These are phyloP conservation scores for Posidonia oceanica DNA, from an alignment of 116 monocot species.

Conservation along the genomic window DNA sequence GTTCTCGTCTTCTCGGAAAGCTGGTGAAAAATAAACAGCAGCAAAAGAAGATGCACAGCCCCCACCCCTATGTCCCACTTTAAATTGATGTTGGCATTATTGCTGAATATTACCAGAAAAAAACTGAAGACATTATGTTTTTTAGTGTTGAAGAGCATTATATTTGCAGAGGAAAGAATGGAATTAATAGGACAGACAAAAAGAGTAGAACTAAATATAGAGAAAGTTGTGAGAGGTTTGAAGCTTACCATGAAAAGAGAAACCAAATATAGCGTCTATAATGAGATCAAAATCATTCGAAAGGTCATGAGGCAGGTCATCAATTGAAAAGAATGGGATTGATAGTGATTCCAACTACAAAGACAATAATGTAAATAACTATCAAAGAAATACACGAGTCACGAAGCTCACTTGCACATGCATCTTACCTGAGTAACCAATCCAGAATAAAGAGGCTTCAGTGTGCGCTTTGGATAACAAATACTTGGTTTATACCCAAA, in stretches of 20 bases:
- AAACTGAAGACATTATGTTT: no score
- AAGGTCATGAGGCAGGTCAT: conserved; percentile 64
- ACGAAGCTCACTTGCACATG: background rate
- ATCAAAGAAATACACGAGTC: background rate
- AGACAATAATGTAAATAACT: conserved; percentile 1
- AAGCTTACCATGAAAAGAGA: conserved; percentile 84
- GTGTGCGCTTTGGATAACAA: conserved; percentile 87
- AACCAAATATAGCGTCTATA: conserved; percentile 93
- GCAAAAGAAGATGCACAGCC: no score
- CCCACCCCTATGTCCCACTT: no score
- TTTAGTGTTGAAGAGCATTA: no score
- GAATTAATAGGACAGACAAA: no score
- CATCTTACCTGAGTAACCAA: conserved; percentile 68
- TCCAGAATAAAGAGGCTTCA: conserved; percentile 63
- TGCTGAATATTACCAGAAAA: no score
- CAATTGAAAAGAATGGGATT: conserved; percentile 62
- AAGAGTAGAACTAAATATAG: no score
- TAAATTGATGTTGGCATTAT: no score
- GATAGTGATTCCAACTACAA: conserved; percentile 75
- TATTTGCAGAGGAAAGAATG: no score
- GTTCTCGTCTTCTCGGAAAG: no score
- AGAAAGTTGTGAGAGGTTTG: background rate
- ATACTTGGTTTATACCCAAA: conserved; percentile 77
- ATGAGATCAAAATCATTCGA: conserved; percentile 73
- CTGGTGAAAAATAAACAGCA: no score